Evolutionary conservation across 164 flowering plant species (phyloP).

Genomic region (Umbellularia californica): DNA sequence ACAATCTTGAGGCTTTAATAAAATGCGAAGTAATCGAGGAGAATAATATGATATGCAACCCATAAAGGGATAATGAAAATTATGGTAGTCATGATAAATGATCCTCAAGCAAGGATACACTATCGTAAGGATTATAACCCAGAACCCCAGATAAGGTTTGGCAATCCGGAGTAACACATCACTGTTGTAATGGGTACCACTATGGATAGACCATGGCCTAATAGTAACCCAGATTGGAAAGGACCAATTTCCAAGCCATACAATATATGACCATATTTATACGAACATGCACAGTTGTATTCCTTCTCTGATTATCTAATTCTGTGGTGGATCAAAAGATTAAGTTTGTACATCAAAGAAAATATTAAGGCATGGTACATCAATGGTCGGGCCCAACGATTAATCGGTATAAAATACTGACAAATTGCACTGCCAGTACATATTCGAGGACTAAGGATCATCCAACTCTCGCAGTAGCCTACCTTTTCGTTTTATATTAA

Average conservation of each 20-base stretch:
- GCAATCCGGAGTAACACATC: background rate
- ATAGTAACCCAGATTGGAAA: background rate
- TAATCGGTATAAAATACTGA: background rate
- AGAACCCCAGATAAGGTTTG: background rate
- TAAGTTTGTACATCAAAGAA: background rate
- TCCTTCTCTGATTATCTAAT: background rate
- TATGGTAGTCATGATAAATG: too few species aligned
- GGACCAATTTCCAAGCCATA: background rate
- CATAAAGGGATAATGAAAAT: too few species aligned
- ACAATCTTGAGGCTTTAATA: too few species aligned
- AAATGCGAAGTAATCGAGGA: too few species aligned
- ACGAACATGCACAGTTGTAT: background rate
- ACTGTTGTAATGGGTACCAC: background rate
- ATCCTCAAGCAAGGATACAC: too few species aligned
- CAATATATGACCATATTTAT: background rate
- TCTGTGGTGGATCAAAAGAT: background rate
- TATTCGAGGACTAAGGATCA: background rate
- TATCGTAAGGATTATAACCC: background rate
- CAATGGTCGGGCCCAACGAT: background rate
- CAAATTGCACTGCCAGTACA: background rate
- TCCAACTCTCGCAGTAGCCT: background rate
- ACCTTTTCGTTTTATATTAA: background rate
- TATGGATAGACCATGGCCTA: background rate
- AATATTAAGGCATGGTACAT: background rate
- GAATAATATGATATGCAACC: too few species aligned